phyloP scores from a whole-genome alignment of 1,284 basidiomycete genomes.

The Microbotryum saponariae region DNA sequence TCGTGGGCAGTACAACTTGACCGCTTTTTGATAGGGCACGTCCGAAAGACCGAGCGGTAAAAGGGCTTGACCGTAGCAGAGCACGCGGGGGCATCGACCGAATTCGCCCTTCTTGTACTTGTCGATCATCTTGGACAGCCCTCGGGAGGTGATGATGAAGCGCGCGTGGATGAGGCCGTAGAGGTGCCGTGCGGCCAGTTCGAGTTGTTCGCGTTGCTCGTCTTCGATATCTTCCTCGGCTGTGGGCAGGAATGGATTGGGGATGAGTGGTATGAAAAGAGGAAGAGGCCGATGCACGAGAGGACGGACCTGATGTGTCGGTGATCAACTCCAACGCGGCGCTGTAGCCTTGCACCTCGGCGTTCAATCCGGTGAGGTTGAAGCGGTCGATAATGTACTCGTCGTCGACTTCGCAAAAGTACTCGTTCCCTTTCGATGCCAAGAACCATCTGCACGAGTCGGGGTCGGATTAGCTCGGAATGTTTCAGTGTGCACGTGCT shows the following conservation, averaged over 20 bases:
- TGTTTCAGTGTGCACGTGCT: not conserved
- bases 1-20: conserved; percentile 91
- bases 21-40: conserved; percentile 88
- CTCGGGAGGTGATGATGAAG: conserved; percentile 89
- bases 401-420: conserved; percentile 98
- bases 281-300: not conserved
- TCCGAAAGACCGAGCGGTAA: conserved; percentile 93
- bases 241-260: conserved; percentile 67
- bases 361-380: conserved; percentile 94
- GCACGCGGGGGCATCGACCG: conserved; percentile 86
- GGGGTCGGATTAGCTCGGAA: not conserved
- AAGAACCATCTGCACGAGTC: conserved; percentile 66
- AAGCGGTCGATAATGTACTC: conserved; percentile 98
- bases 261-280: conserved; percentile 53
- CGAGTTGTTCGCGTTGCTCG: conserved; percentile 51
- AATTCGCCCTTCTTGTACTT: conserved; percentile 97
- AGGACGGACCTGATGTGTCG: conserved; percentile 62
- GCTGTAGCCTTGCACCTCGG: conserved; percentile 88
- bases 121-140: conserved; percentile 84
- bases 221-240: conserved; percentile 48
- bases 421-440: conserved; percentile 78
- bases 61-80: conserved; percentile 83
- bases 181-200: conserved; percentile 77
- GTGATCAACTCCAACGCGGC: conserved; percentile 94
- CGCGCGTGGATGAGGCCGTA: conserved; percentile 97